These are phyloP conservation scores for Lentinula lateritia DNA, from an alignment of 768 basidiomycete species.

Conservation along the genomic window DNA sequence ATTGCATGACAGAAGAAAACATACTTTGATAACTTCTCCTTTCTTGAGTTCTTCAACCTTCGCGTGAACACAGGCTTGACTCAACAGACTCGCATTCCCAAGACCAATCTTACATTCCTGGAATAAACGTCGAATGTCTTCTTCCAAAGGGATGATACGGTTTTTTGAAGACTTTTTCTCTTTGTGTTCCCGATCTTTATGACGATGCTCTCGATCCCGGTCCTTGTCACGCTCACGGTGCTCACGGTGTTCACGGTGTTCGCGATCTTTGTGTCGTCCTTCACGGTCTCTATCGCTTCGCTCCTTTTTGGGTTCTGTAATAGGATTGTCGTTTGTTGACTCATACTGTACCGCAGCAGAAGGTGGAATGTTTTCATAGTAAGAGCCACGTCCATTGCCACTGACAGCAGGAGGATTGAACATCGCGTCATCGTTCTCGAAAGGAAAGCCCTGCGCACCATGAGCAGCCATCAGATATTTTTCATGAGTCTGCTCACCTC, in stretches of 20 bases:
- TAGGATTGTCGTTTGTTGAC: not conserved
- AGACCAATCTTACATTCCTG: constrained; percentile 82
- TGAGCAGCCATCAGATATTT: not conserved
- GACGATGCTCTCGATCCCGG: not conserved
- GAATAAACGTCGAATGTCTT: constrained; percentile 78
- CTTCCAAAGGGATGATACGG: constrained; percentile 65
- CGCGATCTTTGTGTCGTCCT: constrained; percentile 11
- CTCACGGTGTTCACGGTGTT: constrained; percentile 13
- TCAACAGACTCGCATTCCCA: constrained; percentile 73
- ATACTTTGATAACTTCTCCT: constrained; percentile 58
- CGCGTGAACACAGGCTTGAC: constrained; percentile 63
- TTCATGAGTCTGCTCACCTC: constrained; percentile 37
- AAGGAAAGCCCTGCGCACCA: constrained; percentile 56
- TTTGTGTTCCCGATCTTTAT: constrained; percentile 13
- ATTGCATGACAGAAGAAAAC: constrained; percentile 13
- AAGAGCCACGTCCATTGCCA: constrained; percentile 26
- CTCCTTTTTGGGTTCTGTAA: constrained; percentile 3
- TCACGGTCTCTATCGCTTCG: constrained; percentile 22
- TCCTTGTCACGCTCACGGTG: not conserved
- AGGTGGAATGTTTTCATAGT: constrained; percentile 14
- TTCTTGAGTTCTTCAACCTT: constrained; percentile 51
- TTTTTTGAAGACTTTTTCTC: constrained; percentile 15
- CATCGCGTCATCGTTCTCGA: constrained; percentile 76
- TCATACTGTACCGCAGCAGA: not conserved
- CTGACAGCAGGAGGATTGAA: constrained; percentile 56